These are phyloP conservation scores for Fusarium coicis DNA, from an alignment of 2,329 filamentous ascomycete genomes.

Conservation along the genomic window DNA sequence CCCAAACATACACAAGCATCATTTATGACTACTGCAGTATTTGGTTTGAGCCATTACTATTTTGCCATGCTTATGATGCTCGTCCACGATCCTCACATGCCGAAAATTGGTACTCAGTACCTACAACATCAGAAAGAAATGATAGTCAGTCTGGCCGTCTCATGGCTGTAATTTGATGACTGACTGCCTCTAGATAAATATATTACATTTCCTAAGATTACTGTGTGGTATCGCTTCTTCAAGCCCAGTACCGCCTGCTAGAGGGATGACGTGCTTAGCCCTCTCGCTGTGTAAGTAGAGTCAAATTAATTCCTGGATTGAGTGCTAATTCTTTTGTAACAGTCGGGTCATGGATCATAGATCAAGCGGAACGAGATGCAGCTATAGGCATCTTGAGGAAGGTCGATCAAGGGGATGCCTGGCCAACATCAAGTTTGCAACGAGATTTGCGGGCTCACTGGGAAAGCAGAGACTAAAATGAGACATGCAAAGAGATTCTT, in stretches of 20 bases:
- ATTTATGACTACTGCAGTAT: not conserved
- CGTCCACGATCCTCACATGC: not conserved
- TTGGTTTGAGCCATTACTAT: not conserved
- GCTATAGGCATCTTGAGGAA: not conserved
- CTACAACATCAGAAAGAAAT: not conserved
- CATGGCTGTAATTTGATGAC: fast-evolving
- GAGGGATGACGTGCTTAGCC: not conserved
- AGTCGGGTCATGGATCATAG: not conserved
- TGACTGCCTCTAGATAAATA: not conserved
- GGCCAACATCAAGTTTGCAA: not conserved
- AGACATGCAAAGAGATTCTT: no score
- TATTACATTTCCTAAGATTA: not conserved
- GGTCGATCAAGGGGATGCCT: not conserved
- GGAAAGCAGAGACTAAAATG: not conserved
- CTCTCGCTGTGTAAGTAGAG: not conserved
- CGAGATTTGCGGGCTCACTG: not conserved
- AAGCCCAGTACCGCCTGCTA: not conserved
- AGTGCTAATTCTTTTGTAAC: not conserved
- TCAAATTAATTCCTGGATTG: no score
- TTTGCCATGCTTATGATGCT: not conserved
- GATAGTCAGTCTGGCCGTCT: not conserved
- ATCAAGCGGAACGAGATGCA: not conserved
- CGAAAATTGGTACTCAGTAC: not conserved
- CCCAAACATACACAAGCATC: no score
- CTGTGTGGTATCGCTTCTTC: not conserved